phyloP scores from a whole-genome alignment of 2,329 filamentous ascomycete species.

The Cercospora brassicicola region DNA sequence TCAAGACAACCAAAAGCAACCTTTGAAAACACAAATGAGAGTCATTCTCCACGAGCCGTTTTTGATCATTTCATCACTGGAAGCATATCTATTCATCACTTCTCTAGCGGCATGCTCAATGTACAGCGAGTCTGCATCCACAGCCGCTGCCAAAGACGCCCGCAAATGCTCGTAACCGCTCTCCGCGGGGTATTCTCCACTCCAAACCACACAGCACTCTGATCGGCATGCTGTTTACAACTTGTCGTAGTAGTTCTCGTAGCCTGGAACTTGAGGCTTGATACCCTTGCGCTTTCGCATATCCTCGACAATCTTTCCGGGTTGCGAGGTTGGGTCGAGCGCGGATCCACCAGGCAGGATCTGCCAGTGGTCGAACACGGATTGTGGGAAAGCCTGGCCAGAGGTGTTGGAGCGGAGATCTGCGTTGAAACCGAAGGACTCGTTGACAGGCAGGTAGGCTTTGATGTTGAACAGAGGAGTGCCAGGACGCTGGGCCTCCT shows the following conservation, averaged over 20 bases:
- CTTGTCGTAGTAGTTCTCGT: conserved; percentile 67
- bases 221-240: conserved; percentile 32
- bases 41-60: conserved; percentile 22
- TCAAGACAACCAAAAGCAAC: conserved; percentile 26
- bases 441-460: conserved; percentile 93
- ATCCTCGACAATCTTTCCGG: conserved; percentile 76
- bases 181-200: conserved; percentile 18
- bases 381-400: conserved; percentile 98
- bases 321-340: conserved; percentile 78
- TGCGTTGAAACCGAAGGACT: conserved; percentile 98
- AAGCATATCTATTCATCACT: conserved; percentile 18
- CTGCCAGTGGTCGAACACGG: conserved; percentile 99
- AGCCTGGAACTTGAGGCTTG: conserved; percentile 89
- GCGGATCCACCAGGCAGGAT: conserved; percentile 90
- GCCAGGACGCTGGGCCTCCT: conserved; percentile 95
- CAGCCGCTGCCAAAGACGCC: conserved; percentile 24
- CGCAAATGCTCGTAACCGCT: conserved; percentile 26
- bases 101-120: conserved; percentile 24
- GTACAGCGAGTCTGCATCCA: conserved; percentile 18
- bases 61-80: conserved; percentile 23
- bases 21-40: conserved; percentile 28
- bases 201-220: conserved; percentile 20
- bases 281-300: conserved; percentile 99
- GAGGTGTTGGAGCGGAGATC: conserved; percentile 91
- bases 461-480: conserved; percentile 99